Conservation (phyloP, 2,329 filamentous ascomycete species). For the Pseudogymnoascus sp. region DNA sequence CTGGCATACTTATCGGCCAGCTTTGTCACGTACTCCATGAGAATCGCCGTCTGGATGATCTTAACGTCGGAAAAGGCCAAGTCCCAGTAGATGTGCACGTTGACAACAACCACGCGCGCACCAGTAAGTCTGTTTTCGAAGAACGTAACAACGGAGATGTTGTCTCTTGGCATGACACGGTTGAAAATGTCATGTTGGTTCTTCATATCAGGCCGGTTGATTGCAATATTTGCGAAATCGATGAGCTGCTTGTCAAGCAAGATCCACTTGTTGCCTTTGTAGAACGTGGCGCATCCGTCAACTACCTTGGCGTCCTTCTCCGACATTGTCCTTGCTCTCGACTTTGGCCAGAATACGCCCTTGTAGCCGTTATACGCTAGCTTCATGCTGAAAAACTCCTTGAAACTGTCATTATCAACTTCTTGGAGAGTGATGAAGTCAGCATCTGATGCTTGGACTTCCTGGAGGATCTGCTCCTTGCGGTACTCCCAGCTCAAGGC, state of each 20-base stretch:
- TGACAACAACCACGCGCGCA: slow-evolving; percentile 85
- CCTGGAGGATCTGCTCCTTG: slow-evolving; percentile 71
- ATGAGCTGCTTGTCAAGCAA: slow-evolving; percentile 89
- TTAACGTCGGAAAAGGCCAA: slow-evolving; percentile 88
- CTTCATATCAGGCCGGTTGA: slow-evolving; percentile 94
- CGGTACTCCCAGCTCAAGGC: slow-evolving; percentile 84
- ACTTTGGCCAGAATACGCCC: slow-evolving; percentile 86
- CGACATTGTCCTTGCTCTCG: slow-evolving; percentile 82
- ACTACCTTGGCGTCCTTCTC: slow-evolving; percentile 84
- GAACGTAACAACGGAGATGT: slow-evolving; percentile 87
- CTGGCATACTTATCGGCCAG: slow-evolving; percentile 78
- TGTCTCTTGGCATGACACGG: slow-evolving; percentile 95
- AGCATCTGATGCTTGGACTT: slow-evolving; percentile 69
- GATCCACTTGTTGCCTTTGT: slow-evolving; percentile 90
- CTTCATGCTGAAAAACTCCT: slow-evolving; percentile 82
- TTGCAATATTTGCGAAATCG: slow-evolving; percentile 84
- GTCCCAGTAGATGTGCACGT: slow-evolving; percentile 94
- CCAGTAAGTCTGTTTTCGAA: slow-evolving; percentile 87
- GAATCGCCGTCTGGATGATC: slow-evolving; percentile 86
- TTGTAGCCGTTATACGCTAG: slow-evolving; percentile 85
- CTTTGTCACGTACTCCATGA: slow-evolving; percentile 87
- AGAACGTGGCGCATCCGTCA: slow-evolving; percentile 95
- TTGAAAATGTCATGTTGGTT: slow-evolving; percentile 97
- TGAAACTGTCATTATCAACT: slow-evolving; percentile 84
- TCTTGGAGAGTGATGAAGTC: slow-evolving; percentile 93